phyloP scores from a whole-genome alignment of 768 basidiomycete genomes.

The Trametes gibbosa region DNA sequence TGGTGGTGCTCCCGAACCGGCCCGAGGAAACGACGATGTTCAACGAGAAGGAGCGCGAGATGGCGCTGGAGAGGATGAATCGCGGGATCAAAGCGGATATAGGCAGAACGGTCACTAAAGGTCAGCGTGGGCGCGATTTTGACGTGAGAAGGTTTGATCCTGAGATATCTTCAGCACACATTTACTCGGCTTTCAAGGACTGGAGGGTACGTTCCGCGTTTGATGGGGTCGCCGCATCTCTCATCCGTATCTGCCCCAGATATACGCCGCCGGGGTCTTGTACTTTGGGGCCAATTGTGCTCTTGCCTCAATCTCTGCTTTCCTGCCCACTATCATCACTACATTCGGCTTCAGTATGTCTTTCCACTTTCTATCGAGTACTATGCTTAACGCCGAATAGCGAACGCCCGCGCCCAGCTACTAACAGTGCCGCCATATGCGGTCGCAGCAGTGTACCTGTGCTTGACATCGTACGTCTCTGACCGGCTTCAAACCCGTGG shows the following conservation, averaged over 20 bases:
- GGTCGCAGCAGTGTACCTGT: conserved; percentile 58
- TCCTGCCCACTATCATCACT: conserved; percentile 77
- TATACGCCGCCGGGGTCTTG: conserved; percentile 65
- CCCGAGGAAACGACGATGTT: conserved; percentile 69
- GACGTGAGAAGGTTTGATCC: background rate
- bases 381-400: conserved; percentile 32
- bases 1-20: conserved; percentile 61
- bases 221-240: background rate
- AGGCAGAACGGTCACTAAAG: conserved; percentile 62
- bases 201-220: conserved; percentile 44
- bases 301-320: conserved; percentile 76
- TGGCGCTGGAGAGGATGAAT: conserved; percentile 68
- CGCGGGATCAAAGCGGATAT: conserved; percentile 63
- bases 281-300: conserved; percentile 79
- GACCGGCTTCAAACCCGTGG: conserved; percentile 64
- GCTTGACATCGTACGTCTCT: conserved; percentile 54
- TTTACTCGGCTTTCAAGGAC: conserved; percentile 61
- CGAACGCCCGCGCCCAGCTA: conserved; percentile 61
- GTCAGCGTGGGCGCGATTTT: conserved; percentile 31
- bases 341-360: conserved; percentile 71
- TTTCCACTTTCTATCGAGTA: conserved; percentile 54
- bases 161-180: conserved; percentile 61
- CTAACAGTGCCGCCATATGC: conserved; percentile 81
- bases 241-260: conserved; percentile 31
- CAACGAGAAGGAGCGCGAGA: conserved; percentile 46